A percentile compares a stretch with the other conserved stretches of the same genome.
Evolutionary conservation across 768 basidiomycete genomes (phyloP).

Genomic region (Russula sp.): DNA sequence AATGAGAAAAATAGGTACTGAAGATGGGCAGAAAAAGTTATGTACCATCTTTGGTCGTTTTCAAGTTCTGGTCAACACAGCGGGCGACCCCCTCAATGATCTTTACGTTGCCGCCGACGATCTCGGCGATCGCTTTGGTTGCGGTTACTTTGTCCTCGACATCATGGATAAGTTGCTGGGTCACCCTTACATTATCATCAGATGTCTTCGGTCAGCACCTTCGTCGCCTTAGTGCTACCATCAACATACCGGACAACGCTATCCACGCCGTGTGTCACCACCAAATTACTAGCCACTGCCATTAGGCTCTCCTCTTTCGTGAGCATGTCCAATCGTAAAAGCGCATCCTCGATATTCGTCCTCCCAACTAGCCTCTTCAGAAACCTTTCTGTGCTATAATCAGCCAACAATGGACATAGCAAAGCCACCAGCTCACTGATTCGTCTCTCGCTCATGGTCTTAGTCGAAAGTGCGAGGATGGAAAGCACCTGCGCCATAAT

Average conservation of each 20-base stretch:
- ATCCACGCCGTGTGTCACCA: not conserved
- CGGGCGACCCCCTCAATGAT: too few relatives aligned
- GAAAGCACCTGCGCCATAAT: not conserved
- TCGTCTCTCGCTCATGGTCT: not conserved
- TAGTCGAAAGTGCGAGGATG: not conserved
- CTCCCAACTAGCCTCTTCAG: not conserved
- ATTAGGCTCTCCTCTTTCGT: not conserved
- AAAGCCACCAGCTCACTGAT: not conserved
- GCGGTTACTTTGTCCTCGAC: too few relatives aligned
- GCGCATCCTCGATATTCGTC: not conserved
- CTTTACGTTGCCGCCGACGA: too few relatives aligned
- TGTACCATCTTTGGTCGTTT: not conserved
- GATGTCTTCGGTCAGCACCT: too few relatives aligned
- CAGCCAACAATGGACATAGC: not conserved
- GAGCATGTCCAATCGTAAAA: not conserved
- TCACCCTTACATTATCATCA: too few relatives aligned
- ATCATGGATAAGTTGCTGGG: too few relatives aligned
- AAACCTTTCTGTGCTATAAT: not conserved
- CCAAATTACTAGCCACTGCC: not conserved
- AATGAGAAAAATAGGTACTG: too few relatives aligned
- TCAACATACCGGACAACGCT: too few relatives aligned
- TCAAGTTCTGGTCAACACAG: too few relatives aligned
- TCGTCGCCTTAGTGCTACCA: too few relatives aligned
- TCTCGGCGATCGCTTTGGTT: too few relatives aligned
- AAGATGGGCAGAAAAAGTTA: too few relatives aligned